These are phyloP conservation scores for Berberis vulgaris DNA, from an alignment of 164 flowering plant genomes.

Conservation along the genomic window DNA sequence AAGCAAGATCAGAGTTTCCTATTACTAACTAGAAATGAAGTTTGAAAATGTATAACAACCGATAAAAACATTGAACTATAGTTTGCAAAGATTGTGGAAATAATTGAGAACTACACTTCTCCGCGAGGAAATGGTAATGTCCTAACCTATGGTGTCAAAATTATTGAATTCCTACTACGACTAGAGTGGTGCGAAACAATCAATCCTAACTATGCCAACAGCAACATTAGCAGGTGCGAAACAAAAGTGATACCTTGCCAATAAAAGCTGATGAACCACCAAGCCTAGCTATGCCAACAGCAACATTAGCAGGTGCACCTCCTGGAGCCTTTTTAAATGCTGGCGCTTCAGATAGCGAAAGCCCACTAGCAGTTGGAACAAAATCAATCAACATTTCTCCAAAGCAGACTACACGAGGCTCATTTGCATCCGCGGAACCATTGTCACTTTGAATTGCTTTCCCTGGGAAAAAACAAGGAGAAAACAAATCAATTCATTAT, in stretches of 20 bases:
- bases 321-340: slow-evolving; percentile 96
- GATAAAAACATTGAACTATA: too few species aligned
- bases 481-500: slow-evolving; percentile 46
- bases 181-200: background rate
- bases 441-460: slow-evolving; percentile 39
- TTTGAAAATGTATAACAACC: too few species aligned
- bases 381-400: slow-evolving; percentile 98
- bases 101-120: background rate
- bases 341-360: slow-evolving; percentile 86
- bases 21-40: too few species aligned
- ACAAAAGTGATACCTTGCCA: slow-evolving; percentile 59
- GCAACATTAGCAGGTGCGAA: background rate
- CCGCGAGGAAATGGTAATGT: background rate
- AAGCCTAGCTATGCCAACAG: slow-evolving; percentile 91
- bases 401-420: slow-evolving; percentile 78
- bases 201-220: background rate
- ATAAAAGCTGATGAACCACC: slow-evolving; percentile 94
- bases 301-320: slow-evolving; percentile 99
- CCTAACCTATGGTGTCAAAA: background rate
- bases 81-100: too few species aligned
- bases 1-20: too few species aligned
- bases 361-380: slow-evolving; percentile 76
- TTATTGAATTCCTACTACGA: background rate
- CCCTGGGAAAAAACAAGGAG: slow-evolving; percentile 29
- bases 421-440: slow-evolving; percentile 31